Percentiles rank a stretch among this genome's conserved stretches.
Conservation (phyloP, 2,329 filamentous ascomycete genomes). For the Akanthomyces dipterigenus region DNA sequence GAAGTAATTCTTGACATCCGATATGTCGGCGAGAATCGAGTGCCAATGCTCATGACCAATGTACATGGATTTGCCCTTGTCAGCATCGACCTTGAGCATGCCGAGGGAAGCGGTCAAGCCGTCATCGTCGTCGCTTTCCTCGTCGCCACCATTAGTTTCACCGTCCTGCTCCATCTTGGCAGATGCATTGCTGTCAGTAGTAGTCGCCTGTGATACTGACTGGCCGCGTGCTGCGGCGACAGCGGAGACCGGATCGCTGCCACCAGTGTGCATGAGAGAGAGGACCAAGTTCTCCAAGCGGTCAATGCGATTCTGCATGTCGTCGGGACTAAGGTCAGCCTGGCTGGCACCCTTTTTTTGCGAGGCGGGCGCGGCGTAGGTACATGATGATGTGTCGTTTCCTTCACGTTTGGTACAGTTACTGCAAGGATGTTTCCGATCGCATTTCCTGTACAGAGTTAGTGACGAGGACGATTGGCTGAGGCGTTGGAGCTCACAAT, state of each 20-base stretch:
- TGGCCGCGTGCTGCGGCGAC: slow-evolving; percentile 26
- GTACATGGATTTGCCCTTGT: slow-evolving; percentile 73
- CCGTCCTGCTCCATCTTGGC: slow-evolving; percentile 48
- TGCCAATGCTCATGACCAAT: slow-evolving; percentile 81
- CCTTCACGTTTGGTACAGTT: slow-evolving; percentile 92
- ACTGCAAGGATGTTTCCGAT: slow-evolving; percentile 82
- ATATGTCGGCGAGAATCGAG: slow-evolving; percentile 70
- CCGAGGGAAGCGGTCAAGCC: slow-evolving; percentile 66
- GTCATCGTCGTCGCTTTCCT: slow-evolving; percentile 63
- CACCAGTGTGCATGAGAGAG: slow-evolving; percentile 86
- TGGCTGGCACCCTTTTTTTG: slow-evolving; percentile 69
- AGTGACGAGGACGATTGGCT: slow-evolving; percentile 1
- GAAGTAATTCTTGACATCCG: slow-evolving; percentile 93
- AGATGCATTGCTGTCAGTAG: slow-evolving; percentile 39
- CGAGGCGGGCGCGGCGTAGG: slow-evolving; percentile 65
- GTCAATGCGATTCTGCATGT: slow-evolving; percentile 98
- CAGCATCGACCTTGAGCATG: slow-evolving; percentile 72
- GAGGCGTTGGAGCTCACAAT: slow-evolving; percentile 24
- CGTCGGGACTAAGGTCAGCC: slow-evolving; percentile 64
- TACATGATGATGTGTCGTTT: slow-evolving; percentile 71
- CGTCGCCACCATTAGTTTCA: slow-evolving; percentile 47
- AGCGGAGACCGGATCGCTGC: slow-evolving; percentile 39
- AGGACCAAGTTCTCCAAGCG: slow-evolving; percentile 86
- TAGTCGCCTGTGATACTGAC: slow-evolving; percentile 30
- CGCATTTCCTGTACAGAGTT: slow-evolving; percentile 69